A percentile compares a stretch with the other conserved stretches of the same genome.
Conservation (phyloP, 1,139 yeast species). For the Debaryomyces psychrophilus region DNA sequence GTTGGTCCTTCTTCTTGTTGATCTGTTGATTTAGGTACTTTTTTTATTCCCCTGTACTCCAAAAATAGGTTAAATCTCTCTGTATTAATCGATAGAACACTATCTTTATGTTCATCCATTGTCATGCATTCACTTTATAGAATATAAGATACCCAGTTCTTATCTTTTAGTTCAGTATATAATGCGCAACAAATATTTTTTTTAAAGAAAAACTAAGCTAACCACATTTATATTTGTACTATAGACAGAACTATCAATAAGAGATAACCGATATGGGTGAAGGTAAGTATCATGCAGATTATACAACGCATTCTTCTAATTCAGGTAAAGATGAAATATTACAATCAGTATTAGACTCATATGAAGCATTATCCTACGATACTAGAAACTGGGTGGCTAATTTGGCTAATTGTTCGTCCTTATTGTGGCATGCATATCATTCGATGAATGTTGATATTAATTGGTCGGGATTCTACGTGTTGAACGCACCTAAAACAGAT, state of each 20-base stretch:
- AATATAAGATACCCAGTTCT: background rate
- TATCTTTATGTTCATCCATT: slow-evolving; percentile 12
- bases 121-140: background rate
- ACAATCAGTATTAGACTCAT: slow-evolving; percentile 59
- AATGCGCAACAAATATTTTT: slow-evolving; percentile 10
- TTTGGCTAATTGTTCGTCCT: slow-evolving; percentile 79
- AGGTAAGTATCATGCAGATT: slow-evolving; percentile 61
- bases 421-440: slow-evolving; percentile 86
- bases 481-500: slow-evolving; percentile 33
- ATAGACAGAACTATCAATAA: slow-evolving; percentile 2
- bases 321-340: slow-evolving; percentile 58
- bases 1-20: slow-evolving; percentile 3
- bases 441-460: slow-evolving; percentile 63
- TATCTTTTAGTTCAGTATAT: slow-evolving; percentile 13
- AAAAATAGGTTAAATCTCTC: slow-evolving; percentile 16
- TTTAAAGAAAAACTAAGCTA: background rate
- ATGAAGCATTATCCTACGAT: slow-evolving; percentile 62
- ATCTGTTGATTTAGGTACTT: slow-evolving; percentile 11
- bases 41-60: slow-evolving; percentile 18
- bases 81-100: slow-evolving; percentile 2
- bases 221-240: background rate
- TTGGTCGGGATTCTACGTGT: slow-evolving; percentile 92
- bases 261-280: slow-evolving; percentile 13
- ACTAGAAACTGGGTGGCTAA: slow-evolving; percentile 88
- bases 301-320: slow-evolving; percentile 47